phyloP scores from a whole-genome alignment of 306 rosid genomes.

The Prunus persica region DNA sequence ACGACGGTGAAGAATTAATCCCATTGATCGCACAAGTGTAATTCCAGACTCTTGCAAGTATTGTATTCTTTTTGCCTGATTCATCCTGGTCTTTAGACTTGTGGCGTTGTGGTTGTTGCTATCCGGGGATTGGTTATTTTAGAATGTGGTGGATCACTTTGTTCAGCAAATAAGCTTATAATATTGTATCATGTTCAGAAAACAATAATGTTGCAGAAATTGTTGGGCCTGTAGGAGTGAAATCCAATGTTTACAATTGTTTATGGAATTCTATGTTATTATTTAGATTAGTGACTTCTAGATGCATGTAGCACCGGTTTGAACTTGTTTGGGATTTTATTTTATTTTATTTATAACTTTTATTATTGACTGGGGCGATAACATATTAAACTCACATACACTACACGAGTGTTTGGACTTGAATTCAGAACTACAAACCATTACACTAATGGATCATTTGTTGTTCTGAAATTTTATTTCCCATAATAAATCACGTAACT shows the following conservation, averaged over 20 bases:
- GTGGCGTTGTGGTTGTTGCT: conserved; percentile 26
- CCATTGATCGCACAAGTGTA: conserved; percentile 16
- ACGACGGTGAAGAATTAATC: conserved; percentile 66
- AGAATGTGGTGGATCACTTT: conserved; percentile 23
- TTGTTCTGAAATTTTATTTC: background rate
- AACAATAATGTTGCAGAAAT: conserved; percentile 13
- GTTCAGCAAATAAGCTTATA: conserved; percentile 20
- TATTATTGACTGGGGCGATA: no score
- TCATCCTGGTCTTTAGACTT: conserved; percentile 26
- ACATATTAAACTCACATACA: no score
- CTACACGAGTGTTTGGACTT: no score
- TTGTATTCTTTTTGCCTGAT: conserved; percentile 18
- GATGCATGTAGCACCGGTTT: background rate
- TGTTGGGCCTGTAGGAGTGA: background rate
- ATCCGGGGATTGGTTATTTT: conserved; percentile 23
- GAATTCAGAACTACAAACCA: no score
- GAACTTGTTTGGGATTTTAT: background rate
- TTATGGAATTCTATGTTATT: no score
- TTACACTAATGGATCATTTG: no score
- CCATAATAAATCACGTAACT: background rate
- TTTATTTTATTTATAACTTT: no score
- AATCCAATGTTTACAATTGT: background rate
- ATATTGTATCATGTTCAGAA: background rate
- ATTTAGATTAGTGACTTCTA: background rate
- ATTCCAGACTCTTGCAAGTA: background rate